Conservation (phyloP, 2,329 filamentous ascomycete species). For the Helminthosporium solani region DNA sequence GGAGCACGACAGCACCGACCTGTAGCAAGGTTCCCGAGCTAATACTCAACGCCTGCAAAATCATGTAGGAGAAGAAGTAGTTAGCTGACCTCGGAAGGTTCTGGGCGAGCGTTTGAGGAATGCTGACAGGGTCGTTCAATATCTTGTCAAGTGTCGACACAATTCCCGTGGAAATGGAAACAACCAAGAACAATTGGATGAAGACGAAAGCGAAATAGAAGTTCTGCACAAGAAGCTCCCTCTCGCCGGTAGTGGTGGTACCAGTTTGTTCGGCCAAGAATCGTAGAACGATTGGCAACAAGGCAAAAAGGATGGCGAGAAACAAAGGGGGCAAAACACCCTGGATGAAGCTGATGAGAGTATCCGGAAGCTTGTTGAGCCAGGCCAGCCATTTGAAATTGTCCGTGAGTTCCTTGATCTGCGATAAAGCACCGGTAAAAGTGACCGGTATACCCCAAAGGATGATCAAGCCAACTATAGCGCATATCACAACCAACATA, state of each 20-base stretch:
- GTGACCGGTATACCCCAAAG: conserved; percentile 90
- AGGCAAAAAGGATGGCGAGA: conserved; percentile 72
- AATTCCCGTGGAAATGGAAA: conserved; percentile 78
- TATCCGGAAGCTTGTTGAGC: conserved; percentile 61
- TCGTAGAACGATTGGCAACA: conserved; percentile 77
- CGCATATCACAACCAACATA: conserved; percentile 62
- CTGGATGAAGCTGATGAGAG: conserved; percentile 68
- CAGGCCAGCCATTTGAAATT: conserved; percentile 69
- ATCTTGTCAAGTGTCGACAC: conserved; percentile 65
- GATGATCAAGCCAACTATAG: conserved; percentile 75
- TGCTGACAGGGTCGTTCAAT: conserved; percentile 62
- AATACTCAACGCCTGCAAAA: conserved; percentile 87
- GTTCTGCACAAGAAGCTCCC: conserved; percentile 79
- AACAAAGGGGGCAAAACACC: conserved; percentile 83
- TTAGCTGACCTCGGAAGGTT: conserved; percentile 86
- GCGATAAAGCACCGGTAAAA: conserved; percentile 79
- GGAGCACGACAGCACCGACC: conserved; percentile 72
- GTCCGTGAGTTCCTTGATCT: conserved; percentile 69
- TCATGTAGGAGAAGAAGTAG: conserved; percentile 99
- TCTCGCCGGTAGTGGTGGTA: conserved; percentile 76
- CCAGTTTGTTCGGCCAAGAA: conserved; percentile 74
- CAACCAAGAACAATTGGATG: conserved; percentile 90
- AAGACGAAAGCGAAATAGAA: conserved; percentile 96
- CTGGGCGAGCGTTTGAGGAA: conserved; percentile 70
- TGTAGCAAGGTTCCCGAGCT: conserved; percentile 88